Conservation (phyloP, 1,284 basidiomycete genomes). For the Leucoagaricus sp. region DNA sequence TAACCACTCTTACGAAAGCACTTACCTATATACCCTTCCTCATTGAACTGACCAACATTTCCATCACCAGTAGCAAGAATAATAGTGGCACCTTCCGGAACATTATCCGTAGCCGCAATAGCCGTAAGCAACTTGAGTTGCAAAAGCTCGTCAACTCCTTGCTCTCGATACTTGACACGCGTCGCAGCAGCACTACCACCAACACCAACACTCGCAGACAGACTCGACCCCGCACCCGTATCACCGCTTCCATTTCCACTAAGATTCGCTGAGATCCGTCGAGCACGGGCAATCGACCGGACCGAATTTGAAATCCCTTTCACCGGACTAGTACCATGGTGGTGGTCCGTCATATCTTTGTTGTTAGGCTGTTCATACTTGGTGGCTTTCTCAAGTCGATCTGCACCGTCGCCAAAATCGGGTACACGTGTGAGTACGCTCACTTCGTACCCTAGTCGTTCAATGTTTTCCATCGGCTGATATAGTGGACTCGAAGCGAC, state of each 20-base stretch:
- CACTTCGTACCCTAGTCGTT: conserved; percentile 79
- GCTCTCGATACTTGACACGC: conserved; percentile 60
- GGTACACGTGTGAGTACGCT: conserved; percentile 79
- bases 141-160: conserved; percentile 86
- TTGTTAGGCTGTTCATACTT: conserved; percentile 20
- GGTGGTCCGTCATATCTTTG: conserved; percentile 6
- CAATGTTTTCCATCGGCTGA: conserved; percentile 76
- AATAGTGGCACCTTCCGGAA: conserved; percentile 71
- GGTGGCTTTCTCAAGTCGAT: conserved; percentile 42
- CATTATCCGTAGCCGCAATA: conserved; percentile 65
- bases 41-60: conserved; percentile 85
- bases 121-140: conserved; percentile 87
- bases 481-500: conserved; percentile 83
- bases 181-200: conserved; percentile 18
- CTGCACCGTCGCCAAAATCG: conserved; percentile 63
- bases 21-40: conserved; percentile 77
- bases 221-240: conserved; percentile 24
- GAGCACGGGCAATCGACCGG: conserved; percentile 29
- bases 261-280: conserved; percentile 34
- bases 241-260: conserved; percentile 31
- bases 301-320: conserved; percentile 18
- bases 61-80: conserved; percentile 90
- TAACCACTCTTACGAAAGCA: conserved; percentile 8
- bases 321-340: conserved; percentile 16
- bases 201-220: too few relatives aligned